These are phyloP conservation scores for Penicillium sclerotigenum DNA, from an alignment of 2,329 filamentous ascomycete genomes.

Conservation along the genomic window DNA sequence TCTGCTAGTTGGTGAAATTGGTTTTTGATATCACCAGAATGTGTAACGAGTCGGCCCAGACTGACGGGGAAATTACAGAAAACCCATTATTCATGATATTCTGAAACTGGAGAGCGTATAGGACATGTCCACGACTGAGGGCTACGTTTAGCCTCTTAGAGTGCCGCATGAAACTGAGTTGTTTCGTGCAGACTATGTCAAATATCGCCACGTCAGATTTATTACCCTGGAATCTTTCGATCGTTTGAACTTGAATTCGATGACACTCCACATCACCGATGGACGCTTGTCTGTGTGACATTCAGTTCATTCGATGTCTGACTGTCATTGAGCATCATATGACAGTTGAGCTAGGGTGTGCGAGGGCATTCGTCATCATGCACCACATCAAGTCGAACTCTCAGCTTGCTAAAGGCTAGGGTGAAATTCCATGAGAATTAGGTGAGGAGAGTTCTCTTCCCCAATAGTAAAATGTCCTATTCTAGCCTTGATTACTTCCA, in stretches of 20 bases:
- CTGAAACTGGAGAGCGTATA: neutral
- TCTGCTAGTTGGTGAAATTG: neutral
- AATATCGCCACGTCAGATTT: neutral
- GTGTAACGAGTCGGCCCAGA: neutral
- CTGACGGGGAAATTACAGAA: neutral
- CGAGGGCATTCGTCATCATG: neutral
- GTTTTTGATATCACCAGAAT: neutral
- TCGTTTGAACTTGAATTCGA: neutral
- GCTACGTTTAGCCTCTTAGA: neutral
- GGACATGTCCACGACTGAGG: neutral
- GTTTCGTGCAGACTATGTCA: neutral
- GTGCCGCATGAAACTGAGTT: neutral
- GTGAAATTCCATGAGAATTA: no score
- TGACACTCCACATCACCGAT: neutral
- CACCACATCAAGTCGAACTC: neutral
- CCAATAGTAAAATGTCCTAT: no score
- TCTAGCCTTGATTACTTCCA: no score
- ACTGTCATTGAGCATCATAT: neutral
- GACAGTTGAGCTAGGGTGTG: neutral
- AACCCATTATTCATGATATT: neutral
- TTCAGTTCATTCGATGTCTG: neutral
- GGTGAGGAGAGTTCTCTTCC: no score
- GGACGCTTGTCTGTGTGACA: neutral
- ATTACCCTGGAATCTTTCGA: neutral
- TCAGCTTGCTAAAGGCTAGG: neutral